Evolutionary conservation across 2,329 filamentous ascomycete species (phyloP).

Genomic region (Zymoseptoria brevis): DNA sequence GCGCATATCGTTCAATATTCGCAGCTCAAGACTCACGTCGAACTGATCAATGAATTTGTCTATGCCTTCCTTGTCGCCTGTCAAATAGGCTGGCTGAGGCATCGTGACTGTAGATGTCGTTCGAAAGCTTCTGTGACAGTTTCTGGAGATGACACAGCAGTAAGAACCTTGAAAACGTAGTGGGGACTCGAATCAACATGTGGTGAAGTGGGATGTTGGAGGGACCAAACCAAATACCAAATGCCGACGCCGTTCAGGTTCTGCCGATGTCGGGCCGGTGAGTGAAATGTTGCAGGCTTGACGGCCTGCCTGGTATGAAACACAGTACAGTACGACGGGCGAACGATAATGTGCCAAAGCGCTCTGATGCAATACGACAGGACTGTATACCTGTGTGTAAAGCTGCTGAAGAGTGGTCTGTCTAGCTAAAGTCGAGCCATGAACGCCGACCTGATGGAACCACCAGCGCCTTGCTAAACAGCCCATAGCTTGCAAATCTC

Average conservation of each 20-base stretch:
- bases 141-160: background rate
- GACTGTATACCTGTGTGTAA: background rate
- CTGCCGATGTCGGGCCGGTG: background rate
- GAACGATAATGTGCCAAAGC: background rate
- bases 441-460: background rate
- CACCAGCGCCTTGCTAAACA: constrained; percentile 3
- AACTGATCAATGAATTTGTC: constrained; percentile 81
- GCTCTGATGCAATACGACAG: background rate
- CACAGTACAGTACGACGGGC: background rate
- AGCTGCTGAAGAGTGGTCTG: background rate
- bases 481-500: background rate
- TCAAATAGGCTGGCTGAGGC: constrained; percentile 49
- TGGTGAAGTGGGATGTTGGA: background rate
- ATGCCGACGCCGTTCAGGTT: background rate
- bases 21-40: constrained; percentile 53
- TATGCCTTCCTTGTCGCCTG: constrained; percentile 68
- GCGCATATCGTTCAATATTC: background rate
- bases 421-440: background rate
- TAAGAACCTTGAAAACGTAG: background rate
- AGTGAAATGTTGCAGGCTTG: background rate
- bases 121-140: background rate
- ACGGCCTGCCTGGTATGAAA: background rate
- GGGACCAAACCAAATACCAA: background rate
- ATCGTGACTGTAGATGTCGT: background rate
- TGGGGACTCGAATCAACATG: background rate